These are phyloP conservation scores for Castanospermum australe DNA, from an alignment of 306 rosid genomes.

Conservation along the genomic window DNA sequence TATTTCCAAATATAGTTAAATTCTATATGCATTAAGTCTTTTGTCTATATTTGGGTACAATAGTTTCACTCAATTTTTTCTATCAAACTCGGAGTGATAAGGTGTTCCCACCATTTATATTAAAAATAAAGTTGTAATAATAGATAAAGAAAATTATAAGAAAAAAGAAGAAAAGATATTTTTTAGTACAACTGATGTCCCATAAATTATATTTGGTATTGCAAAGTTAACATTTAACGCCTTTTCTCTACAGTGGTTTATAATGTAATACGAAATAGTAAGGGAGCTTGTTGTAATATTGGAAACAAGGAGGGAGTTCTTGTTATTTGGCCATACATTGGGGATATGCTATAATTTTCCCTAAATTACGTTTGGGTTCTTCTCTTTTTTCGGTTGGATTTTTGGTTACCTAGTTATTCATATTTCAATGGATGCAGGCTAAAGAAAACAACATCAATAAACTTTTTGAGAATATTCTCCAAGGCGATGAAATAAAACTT, in stretches of 20 bases:
- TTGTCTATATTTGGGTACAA: no score
- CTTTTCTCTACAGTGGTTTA: background rate
- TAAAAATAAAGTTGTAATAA: no score
- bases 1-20: no score
- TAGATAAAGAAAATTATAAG: no score
- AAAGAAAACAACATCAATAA: slow-evolving; percentile 55
- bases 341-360: background rate
- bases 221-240: background rate
- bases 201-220: no score
- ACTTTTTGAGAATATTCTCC: slow-evolving; percentile 43
- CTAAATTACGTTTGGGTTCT: background rate
- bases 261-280: background rate
- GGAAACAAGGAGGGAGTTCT: background rate
- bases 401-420: background rate
- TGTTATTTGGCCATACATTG: background rate
- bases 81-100: no score
- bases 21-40: no score
- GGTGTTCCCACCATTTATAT: no score
- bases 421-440: slow-evolving; percentile 41
- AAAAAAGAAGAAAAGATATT: no score
- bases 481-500: background rate
- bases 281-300: background rate
- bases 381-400: background rate
- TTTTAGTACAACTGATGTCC: no score
- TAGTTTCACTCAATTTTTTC: no score